A percentile compares a stretch with the other conserved stretches of the same genome.
Evolutionary conservation across 805 yeast species (phyloP).

Genomic region (Starmerella apis): DNA sequence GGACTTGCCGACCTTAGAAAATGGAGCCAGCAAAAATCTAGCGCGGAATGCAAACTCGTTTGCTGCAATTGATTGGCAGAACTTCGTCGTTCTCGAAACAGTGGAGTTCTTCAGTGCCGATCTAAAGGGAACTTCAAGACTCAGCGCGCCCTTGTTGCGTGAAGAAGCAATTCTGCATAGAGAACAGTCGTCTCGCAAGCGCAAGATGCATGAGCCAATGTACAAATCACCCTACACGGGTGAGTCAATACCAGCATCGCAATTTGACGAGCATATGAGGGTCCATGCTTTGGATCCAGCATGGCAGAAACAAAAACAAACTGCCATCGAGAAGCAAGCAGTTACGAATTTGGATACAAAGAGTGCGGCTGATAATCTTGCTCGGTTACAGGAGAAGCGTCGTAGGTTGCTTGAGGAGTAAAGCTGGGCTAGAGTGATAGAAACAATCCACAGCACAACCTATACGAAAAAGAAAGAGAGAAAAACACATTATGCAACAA

Average conservation of each 20-base stretch:
- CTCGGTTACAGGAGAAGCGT: conserved; percentile 23
- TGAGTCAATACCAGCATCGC: conserved; percentile 53
- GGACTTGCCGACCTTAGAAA: background rate
- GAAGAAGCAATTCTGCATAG: conserved; percentile 8
- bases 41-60: background rate
- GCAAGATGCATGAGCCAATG: conserved; percentile 27
- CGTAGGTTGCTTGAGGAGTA: conserved; percentile 9
- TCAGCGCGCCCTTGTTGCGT: conserved; percentile 28
- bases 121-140: conserved; percentile 36
- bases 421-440: no score
- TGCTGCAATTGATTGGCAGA: conserved; percentile 71
- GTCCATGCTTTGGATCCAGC: conserved; percentile 66
- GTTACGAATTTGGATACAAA: conserved; percentile 31
- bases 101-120: conserved; percentile 41
- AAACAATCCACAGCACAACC: no score
- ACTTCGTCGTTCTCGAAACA: conserved; percentile 60
- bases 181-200: background rate
- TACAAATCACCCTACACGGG: conserved; percentile 76
- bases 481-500: no score
- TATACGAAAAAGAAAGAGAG: no score
- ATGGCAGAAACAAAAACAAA: conserved; percentile 53
- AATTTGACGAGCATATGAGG: conserved; percentile 57
- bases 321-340: conserved; percentile 29
- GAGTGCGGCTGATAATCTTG: conserved; percentile 33
- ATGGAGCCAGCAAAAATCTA: background rate